Base-by-base conservation (phyloP, 2,329 filamentous ascomycete genomes). In the Coccinonectria pachysandricola region DNA sequence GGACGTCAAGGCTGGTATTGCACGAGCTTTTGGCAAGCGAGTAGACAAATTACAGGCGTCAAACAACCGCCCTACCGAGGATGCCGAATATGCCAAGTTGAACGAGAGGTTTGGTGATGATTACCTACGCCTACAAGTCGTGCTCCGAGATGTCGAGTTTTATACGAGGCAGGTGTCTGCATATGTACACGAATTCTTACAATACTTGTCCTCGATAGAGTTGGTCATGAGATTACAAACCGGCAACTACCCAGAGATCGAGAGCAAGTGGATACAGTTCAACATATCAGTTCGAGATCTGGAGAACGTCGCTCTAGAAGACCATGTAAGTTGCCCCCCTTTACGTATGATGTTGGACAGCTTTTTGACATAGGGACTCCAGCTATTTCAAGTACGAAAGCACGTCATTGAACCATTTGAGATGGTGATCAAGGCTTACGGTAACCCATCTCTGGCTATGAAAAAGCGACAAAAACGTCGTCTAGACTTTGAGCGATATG, bases 401-500 rank as follows among this genome's bases (percentile, higher is more conserved):
- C 76, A 79, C 43, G 84, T 94, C 24, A 84, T 94, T 36, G 79
- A 87, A 40, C 88, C 85, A 1, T 84, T 92, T 53, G 71, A 83
- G 40, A 69, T 72, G 23, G 68, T 87, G 15, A 80, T 91, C 50
- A 78, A 81, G 45, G 67, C 84, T 7, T 87, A 93, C 45, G 77
- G 81, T 27, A 81, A 83, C 18, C 86, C 88, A 2, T 82, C 86
- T 24, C 71, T 86, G 32, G 79, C 91, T 4, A 94, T 96, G 74
- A 83, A 86, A 49, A 94, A 96, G 60, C 80, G 91, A 13, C 79
- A 87, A 43, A 96, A 96, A 62, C 79, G 84, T n/a, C 71, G 92
- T 9, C 62, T 88, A 10, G 86, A 95, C 48, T 96, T 83, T 53
- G 84, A 88, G 39, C 81, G 81, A 41, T 84, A 74, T 42, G 77